Base-by-base conservation (phyloP, 2,329 filamentous ascomycete species). In the Curvularia eragrostidis region DNA sequence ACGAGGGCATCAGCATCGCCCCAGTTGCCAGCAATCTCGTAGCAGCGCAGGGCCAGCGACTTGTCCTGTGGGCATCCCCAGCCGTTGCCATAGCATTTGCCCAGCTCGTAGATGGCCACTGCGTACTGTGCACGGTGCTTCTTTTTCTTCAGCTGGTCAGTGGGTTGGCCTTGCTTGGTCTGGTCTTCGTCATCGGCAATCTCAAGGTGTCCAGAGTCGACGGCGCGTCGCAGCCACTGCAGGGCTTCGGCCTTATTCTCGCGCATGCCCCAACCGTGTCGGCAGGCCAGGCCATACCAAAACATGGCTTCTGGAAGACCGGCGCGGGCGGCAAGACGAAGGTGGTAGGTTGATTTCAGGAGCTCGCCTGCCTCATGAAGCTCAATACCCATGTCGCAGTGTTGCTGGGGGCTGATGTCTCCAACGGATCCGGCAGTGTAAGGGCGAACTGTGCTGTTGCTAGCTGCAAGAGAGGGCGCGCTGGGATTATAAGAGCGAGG, bases 31-130 rank as follows among this genome's bases (percentile, higher is more conserved):
- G 95, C 95, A 67, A 98, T 97, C 76, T 99, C 95, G 74, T 97
- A 99, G 75, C 95, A 99, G 52, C 93, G 86, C 69, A 99, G 78
- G 0, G 93, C 95, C 58, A 98, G 84, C 5, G 85, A 80, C 75
- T 95, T 96, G 74, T 99, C 95, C 77, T 96, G 93, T 67, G 94
- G 88, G 38, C 96, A 96, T 15, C 95, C 95, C 95, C 95, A 99
- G 5, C 95, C 95, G 69, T 99, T 97, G 87, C 97, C 93, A 74
- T 98, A 94, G 73, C 92, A 96, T 24, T 97, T 93, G 3, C 95
- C 95, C 23, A 99, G 83, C 79, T 99, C 95, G 69, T 99, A 99
- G 52, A 98, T 93, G 69, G 93, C 95, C 43, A 98, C 83, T 0
- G 94, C 95, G 75, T 98, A 97, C 71, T 98, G 94, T 10, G 93